These are phyloP conservation scores for Xylariaceae sp. DNA, from an alignment of 2,329 filamentous ascomycete genomes.

Conservation along the genomic window DNA sequence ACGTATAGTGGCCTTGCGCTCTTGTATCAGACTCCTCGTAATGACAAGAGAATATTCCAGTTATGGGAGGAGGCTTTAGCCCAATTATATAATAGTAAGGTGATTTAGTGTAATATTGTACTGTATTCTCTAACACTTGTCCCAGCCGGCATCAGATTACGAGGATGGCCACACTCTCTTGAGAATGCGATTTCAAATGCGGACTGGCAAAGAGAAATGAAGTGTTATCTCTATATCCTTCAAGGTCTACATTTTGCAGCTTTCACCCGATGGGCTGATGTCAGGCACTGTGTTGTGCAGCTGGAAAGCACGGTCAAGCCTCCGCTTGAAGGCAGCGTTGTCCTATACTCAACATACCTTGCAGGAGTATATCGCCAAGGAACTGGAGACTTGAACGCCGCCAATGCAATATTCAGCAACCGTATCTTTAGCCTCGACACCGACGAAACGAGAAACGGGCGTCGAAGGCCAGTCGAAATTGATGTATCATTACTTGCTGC, in stretches of 20 bases:
- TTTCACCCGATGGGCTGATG: conserved; percentile 69
- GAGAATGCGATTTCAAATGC: conserved; percentile 60
- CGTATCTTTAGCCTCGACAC: conserved; percentile 58
- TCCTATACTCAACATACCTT: conserved; percentile 69
- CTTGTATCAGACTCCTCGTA: conserved; percentile 42
- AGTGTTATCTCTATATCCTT: conserved; percentile 72
- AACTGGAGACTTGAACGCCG: conserved; percentile 70
- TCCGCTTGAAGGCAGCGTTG: conserved; percentile 49
- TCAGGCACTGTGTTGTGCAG: conserved; percentile 59
- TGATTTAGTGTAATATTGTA: conserved; percentile 7
- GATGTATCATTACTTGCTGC: conserved; percentile 68
- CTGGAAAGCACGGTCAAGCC: conserved; percentile 50
- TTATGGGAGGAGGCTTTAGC: conserved; percentile 45
- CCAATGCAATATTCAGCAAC: conserved; percentile 68
- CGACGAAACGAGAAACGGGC: conserved; percentile 41
- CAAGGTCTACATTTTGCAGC: conserved; percentile 71
- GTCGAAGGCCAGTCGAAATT: conserved; percentile 54
- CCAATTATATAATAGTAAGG: conserved; percentile 39
- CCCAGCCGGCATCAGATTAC: conserved; percentile 34
- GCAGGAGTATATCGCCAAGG: conserved; percentile 76
- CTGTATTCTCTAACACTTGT: conserved; percentile 24
- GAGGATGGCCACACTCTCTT: conserved; percentile 54
- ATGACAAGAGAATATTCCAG: conserved; percentile 41
- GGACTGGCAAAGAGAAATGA: conserved; percentile 67
- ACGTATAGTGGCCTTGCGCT: conserved; percentile 56